Percentiles rank a stretch among this genome's conserved stretches.
These are phyloP conservation scores for Dactylorhiza incarnata DNA, from an alignment of 106 monocot species.

Conservation along the genomic window DNA sequence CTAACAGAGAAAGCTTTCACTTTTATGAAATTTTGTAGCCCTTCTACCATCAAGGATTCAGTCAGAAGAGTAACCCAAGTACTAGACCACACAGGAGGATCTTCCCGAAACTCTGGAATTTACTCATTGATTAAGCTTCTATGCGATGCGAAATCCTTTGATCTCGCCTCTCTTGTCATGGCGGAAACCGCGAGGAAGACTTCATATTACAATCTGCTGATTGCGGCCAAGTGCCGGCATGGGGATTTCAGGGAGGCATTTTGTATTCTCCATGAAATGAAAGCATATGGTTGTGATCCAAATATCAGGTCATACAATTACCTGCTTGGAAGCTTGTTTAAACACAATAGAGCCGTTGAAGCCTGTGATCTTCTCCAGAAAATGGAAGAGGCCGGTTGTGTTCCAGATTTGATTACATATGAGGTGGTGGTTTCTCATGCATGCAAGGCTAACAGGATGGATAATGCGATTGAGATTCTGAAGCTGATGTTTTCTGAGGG, in stretches of 20 bases:
- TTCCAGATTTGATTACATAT: conserved; percentile 48
- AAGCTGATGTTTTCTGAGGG: conserved; percentile 55
- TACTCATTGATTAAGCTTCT: conserved; percentile 54
- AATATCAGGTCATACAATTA: conserved; percentile 60
- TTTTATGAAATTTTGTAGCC: conserved; percentile 20
- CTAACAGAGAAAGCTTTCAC: conserved; percentile 51
- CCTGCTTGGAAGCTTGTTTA: conserved; percentile 71
- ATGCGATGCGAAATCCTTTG: conserved; percentile 30
- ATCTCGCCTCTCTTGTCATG: conserved; percentile 50
- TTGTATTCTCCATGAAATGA: conserved; percentile 60
- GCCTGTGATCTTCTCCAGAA: conserved; percentile 48
- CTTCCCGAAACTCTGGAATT: conserved; percentile 57
- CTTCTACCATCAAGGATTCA: conserved; percentile 10
- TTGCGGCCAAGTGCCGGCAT: conserved; percentile 48
- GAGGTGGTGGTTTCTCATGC: conserved; percentile 58
- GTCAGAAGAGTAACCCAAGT: conserved; percentile 18
- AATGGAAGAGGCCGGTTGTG: conserved; percentile 50
- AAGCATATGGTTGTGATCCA: conserved; percentile 36
- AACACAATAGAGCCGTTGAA: conserved; percentile 39
- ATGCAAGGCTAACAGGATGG: conserved; percentile 44
- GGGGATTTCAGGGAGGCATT: conserved; percentile 38
- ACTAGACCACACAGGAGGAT: conserved; percentile 27
- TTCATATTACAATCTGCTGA: conserved; percentile 57
- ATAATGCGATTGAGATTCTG: conserved; percentile 48
- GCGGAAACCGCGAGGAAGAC: conserved; percentile 32